Evolutionary conservation across 2,329 filamentous ascomycete species (phyloP), one percentile per base, ranked within the genome.

Genomic region (Pseudopyrenochaeta lycopersici): DNA sequence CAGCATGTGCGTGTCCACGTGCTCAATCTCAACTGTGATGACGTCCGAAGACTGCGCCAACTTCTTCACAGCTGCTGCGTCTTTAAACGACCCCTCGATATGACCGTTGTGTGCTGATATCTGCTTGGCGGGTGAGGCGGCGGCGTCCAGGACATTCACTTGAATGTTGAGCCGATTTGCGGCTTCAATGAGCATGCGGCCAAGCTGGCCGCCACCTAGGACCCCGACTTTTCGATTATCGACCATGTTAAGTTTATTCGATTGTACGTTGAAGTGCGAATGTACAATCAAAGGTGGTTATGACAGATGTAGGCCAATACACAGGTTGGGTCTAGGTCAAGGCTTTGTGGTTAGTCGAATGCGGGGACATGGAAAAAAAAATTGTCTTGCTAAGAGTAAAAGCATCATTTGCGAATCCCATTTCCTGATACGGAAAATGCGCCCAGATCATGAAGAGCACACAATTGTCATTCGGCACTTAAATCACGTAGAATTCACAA

Each of bases 11-110:
- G 92, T 95, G 75, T 97, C 87, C 53, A 97, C 90, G 77, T 97
- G 94, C 81, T 98, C 94, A 60, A 97, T 97, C 77, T 98, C 94
- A 12, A 96, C 91, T 0, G 92, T 97, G 56, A 97, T 81, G 14
- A 96, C 86, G 72, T 96, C 91, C 66, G 88, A 92, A 30, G 82
- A 78, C 33, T 84, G 78, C 2, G 94, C 92, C n/a, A 98, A 82
- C 73, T 91, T 83, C 38, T 88, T 86, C 61, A 98, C 92, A 61
- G 90, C 89, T 30, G 85, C 85, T 0, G 88, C 81, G 63, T 97
- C 90, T 73, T 92, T 93, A 83, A 97, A 97, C 0, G 92, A 96
- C 52, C 93, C 94, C 15, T 87, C 84, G 52, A 97, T 85, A 72
- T 97, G 92, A 60, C 83, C 81, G 62, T 82, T 78, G 73, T 90